Conservation (phyloP, 768 basidiomycete genomes). For the Naganishia onofrii region DNA sequence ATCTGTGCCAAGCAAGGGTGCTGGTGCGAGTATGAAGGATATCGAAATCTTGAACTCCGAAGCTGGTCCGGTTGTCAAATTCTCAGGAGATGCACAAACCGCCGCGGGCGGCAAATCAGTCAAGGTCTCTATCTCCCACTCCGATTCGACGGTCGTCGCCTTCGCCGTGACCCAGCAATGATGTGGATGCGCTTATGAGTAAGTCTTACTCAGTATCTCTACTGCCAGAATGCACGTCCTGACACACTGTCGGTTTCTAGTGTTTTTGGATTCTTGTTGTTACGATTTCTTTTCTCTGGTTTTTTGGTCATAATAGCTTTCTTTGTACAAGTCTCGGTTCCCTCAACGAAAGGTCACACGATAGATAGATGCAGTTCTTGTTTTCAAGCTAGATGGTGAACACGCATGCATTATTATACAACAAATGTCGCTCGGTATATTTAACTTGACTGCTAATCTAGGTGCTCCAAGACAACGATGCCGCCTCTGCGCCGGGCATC, state of each 20-base stretch:
- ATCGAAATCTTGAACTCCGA: constrained; percentile 82
- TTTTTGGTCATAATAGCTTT: constrained; percentile 23
- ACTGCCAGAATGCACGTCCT: background rate
- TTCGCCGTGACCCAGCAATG: constrained; percentile 45
- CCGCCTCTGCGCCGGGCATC: constrained; percentile 68
- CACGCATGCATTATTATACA: constrained; percentile 22
- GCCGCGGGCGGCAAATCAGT: constrained; percentile 73
- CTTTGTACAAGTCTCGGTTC: constrained; percentile 19
- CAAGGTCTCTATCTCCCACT: constrained; percentile 86
- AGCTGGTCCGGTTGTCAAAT: constrained; percentile 63
- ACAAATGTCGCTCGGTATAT: background rate
- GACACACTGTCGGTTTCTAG: background rate
- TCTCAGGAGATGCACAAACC: constrained; percentile 62
- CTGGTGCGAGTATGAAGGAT: constrained; percentile 90
- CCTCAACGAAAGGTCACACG: constrained; percentile 17
- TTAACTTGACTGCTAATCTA: background rate
- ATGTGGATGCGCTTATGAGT: constrained; percentile 3
- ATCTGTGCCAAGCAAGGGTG: constrained; percentile 83
- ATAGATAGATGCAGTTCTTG: constrained; percentile 20
- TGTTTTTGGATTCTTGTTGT: background rate
- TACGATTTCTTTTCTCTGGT: constrained; percentile 6
- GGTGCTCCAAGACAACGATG: constrained; percentile 63
- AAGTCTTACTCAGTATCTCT: background rate
- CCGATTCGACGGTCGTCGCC: constrained; percentile 65
- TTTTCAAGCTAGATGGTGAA: constrained; percentile 18